Base-by-base conservation (phyloP, 2,329 filamentous ascomycete species). In the Calonectria fujianensis region DNA sequence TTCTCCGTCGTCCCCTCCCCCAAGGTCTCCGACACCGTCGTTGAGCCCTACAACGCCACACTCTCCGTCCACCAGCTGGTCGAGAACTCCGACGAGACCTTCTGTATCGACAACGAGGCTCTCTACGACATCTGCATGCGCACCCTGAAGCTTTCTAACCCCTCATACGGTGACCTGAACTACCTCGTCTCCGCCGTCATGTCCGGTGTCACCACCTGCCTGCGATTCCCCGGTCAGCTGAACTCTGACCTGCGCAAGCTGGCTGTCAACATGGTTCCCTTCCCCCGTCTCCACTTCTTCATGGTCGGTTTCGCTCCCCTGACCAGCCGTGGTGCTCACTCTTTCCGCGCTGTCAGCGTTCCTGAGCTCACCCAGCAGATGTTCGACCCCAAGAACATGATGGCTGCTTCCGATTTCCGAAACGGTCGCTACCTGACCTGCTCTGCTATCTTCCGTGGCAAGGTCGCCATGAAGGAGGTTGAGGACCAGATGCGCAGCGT, bases 351-450 rank as follows among this genome's bases (percentile, higher is more conserved):
- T 81, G 94, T 98, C 88, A 96, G 94, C 85, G 97, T 99, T 77
- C 96, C 97, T 74, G 97, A 99, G 92, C 93, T 99, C 87, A 98
- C 97, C 84, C 97, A 99, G 91, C 97, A 99, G 89, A 98, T 99
- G 96, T 99, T 98, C 91, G 97, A 99, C 91, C 96, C 97, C 85
- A 99, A 98, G 96, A 99, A 99, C 94, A 99, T 99, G 96, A 99
- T 99, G 97, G 97, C 97, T 89, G 97, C 97, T 80, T 97, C 96
- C 79, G 97, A 99, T 91, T 99, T 99, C 96, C 95, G 97, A 85
- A 99, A 98, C 89, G 97, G 97, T 88, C 97, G 97, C 85, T 99
- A 99, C 92, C 93, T 99, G 85, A 99, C 97, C 82, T 99, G 97
- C 94, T 98, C 94, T 87, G 96, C 97, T 86, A 98, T 99, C 89